Conservation (phyloP, 805 yeast species). For the Wickerhamomyces queroliae region DNA sequence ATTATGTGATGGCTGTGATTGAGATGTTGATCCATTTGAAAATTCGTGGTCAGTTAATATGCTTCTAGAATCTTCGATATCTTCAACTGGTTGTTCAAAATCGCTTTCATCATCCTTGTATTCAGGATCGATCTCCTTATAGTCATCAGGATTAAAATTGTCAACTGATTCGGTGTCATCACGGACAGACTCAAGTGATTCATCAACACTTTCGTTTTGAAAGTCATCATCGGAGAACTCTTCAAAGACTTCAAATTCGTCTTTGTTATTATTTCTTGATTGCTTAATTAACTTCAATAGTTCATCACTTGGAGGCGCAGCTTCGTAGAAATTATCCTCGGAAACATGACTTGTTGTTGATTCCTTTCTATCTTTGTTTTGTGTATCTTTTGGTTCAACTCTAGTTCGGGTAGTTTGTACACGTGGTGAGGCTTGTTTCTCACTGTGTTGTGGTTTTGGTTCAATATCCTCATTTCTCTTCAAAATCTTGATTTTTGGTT, state of each 20-base stretch:
- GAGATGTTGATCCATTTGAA: conserved; percentile 17
- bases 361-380: neutral
- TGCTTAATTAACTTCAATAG: conserved; percentile 16
- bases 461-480: conserved; percentile 13
- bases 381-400: neutral
- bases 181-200: neutral
- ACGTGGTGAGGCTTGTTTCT: conserved; percentile 1
- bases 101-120: conserved; percentile 10
- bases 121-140: conserved; percentile 18
- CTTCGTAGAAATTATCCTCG: conserved; percentile 1
- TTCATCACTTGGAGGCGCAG: conserved; percentile 18
- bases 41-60: conserved; percentile 11
- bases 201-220: conserved; percentile 4
- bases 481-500: conserved; percentile 18
- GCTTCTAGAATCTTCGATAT: conserved; percentile 3
- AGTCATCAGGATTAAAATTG: conserved; percentile 18
- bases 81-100: conserved; percentile 3
- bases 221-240: conserved; percentile 17
- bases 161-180: conserved; percentile 1
- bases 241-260: conserved; percentile 18
- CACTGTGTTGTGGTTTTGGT: neutral
- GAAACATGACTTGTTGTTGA: neutral
- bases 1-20: neutral
- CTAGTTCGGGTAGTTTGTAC: neutral
- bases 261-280: conserved; percentile 9